Conservation (phyloP, 257 asterid genomes). For the Salvia hispanica region DNA sequence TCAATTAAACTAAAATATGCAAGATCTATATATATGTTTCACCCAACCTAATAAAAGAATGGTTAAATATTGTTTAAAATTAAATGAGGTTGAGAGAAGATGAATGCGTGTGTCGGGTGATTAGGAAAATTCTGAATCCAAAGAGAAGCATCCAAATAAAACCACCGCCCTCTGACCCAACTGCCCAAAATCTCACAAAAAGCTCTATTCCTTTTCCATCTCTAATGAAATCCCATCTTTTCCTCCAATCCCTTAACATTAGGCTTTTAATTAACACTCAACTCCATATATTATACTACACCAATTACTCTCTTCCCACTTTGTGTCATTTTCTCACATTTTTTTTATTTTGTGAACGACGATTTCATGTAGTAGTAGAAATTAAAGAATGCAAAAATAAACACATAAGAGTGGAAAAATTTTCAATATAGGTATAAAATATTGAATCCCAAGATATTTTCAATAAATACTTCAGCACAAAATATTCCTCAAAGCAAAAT, state of each 20-base stretch:
- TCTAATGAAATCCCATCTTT: constrained; percentile 19
- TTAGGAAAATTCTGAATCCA: constrained; percentile 31
- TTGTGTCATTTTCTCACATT: not conserved
- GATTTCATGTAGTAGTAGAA: not conserved
- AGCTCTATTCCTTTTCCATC: constrained; percentile 43
- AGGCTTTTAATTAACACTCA: constrained; percentile 45
- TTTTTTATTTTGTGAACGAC: not conserved
- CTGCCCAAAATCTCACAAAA: constrained; percentile 34
- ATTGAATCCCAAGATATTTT: too few species aligned
- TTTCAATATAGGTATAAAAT: too few species aligned
- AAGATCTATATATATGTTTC: not conserved
- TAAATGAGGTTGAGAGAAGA: constrained; percentile 2
- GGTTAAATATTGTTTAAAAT: not conserved
- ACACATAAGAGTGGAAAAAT: not conserved
- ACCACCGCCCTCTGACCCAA: constrained; percentile 42
- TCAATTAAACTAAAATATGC: not conserved
- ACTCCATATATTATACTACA: not conserved
- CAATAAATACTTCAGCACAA: not conserved
- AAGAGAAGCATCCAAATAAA: constrained; percentile 35
- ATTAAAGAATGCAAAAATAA: not conserved
- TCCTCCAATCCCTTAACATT: constrained; percentile 42
- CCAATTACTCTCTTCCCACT: not conserved
- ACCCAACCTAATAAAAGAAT: not conserved
- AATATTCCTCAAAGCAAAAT: not conserved
- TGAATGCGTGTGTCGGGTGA: constrained; percentile 32